A percentile compares a stretch with the other conserved stretches of the same genome.
phyloP scores from a whole-genome alignment of 2,329 filamentous ascomycete genomes.

The Colletotrichum ledebouriae region DNA sequence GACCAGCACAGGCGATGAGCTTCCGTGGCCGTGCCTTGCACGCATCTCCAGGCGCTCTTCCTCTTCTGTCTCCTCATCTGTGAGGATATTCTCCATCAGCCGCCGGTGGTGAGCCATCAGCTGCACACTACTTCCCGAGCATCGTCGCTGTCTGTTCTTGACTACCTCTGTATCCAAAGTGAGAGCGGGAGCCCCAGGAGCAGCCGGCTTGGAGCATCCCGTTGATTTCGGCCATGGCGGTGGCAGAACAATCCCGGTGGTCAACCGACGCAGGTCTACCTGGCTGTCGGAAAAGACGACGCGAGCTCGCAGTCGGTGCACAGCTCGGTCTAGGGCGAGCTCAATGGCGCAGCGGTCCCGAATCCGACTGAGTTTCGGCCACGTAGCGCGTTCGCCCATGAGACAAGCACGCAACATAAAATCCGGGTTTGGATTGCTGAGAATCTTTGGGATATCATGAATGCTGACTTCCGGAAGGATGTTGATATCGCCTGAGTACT shows the following conservation, averaged over 20 bases:
- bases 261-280: constrained; percentile 67
- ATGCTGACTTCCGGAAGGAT: constrained; percentile 86
- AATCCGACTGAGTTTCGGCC: constrained; percentile 89
- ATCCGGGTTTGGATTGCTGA: constrained; percentile 86
- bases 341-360: constrained; percentile 91
- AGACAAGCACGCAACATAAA: constrained; percentile 88
- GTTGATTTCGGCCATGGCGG: constrained; percentile 48
- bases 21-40: constrained; percentile 48
- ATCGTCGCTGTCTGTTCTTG: constrained; percentile 59
- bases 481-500: constrained; percentile 95
- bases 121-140: constrained; percentile 64
- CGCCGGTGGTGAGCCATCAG: constrained; percentile 53
- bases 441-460: constrained; percentile 79
- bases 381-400: constrained; percentile 87
- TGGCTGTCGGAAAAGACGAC: constrained; percentile 79
- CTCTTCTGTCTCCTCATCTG: constrained; percentile 60
- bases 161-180: constrained; percentile 48
- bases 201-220: constrained; percentile 40
- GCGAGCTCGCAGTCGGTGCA: constrained; percentile 75
- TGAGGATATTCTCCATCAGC: constrained; percentile 55
- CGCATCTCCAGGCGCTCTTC: constrained; percentile 60
- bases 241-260: constrained; percentile 47
- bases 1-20: constrained; percentile 46
- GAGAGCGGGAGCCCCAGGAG: constrained; percentile 42
- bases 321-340: constrained; percentile 82